Conservation (phyloP, 306 rosid genomes). For the Mimosa bimucronata region DNA sequence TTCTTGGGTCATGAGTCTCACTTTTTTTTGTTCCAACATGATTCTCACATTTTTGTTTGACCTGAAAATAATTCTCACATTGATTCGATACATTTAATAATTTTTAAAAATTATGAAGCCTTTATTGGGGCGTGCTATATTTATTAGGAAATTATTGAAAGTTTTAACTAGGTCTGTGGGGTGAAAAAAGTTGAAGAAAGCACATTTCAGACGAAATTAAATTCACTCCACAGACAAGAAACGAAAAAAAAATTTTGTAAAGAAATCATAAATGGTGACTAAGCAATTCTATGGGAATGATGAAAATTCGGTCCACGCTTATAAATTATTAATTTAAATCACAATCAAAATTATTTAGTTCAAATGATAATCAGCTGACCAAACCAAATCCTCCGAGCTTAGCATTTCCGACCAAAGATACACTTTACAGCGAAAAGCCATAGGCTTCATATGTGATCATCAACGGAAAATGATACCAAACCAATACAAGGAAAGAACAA, state of each 20-base stretch:
- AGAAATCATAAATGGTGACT: neutral
- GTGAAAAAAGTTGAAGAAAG: neutral
- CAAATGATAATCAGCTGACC: neutral
- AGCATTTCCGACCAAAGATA: neutral
- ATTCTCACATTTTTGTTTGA: too few relatives aligned
- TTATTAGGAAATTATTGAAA: neutral
- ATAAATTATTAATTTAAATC: neutral
- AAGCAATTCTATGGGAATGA: neutral
- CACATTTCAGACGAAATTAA: neutral
- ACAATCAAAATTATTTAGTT: neutral
- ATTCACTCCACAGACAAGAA: neutral
- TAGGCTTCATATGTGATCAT: neutral
- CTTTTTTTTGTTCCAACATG: too few relatives aligned
- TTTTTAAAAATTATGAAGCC: neutral
- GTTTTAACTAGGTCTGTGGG: neutral
- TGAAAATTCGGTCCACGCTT: neutral
- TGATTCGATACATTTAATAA: too few relatives aligned
- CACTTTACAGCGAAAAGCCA: neutral
- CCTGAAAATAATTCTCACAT: too few relatives aligned
- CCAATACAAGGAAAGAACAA: slow-evolving; percentile 6
- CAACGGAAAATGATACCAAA: neutral
- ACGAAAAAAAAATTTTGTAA: neutral
- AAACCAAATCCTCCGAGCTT: neutral
- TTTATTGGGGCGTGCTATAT: neutral
- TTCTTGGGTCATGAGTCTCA: too few relatives aligned